A percentile compares a stretch with the other conserved stretches of the same genome.
Evolutionary conservation across 139 green algal species (phyloP).

Genomic region (Picochlorum sp.): DNA sequence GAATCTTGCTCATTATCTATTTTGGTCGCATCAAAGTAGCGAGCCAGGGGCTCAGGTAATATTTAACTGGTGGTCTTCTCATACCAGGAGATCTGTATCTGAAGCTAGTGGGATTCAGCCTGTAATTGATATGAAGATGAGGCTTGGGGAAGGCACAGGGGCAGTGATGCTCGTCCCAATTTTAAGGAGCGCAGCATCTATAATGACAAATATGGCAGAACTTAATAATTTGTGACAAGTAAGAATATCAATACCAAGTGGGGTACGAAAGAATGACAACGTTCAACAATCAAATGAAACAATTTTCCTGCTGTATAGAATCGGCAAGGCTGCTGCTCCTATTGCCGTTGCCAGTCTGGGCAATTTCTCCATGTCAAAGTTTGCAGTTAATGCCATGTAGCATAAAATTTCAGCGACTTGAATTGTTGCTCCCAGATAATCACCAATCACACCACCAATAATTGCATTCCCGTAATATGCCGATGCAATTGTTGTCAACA

Average conservation of each 20-base stretch:
- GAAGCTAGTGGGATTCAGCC: neutral
- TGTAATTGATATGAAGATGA: conserved; percentile 26
- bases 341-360: conserved; percentile 4
- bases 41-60: conserved; percentile 21
- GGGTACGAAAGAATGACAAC: too few relatives aligned
- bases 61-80: neutral
- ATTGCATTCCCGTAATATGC: conserved; percentile 25
- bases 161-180: conserved; percentile 32
- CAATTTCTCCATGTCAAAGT: conserved; percentile 10
- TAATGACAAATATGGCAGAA: conserved; percentile 25
- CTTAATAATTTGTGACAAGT: conserved; percentile 8
- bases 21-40: conserved; percentile 25
- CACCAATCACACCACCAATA: conserved; percentile 32
- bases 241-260: neutral
- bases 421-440: conserved; percentile 45
- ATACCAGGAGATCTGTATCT: neutral
- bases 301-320: too few relatives aligned
- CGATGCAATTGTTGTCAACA: neutral
- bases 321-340: too few relatives aligned
- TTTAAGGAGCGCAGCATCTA: conserved; percentile 19
- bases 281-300: too few relatives aligned
- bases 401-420: conserved; percentile 20
- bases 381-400: conserved; percentile 21
- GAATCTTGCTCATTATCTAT: conserved; percentile 4
- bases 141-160: conserved; percentile 35